Conservation (phyloP, 129 eudicot genomes). For the Gnaphalium uliginosum region DNA sequence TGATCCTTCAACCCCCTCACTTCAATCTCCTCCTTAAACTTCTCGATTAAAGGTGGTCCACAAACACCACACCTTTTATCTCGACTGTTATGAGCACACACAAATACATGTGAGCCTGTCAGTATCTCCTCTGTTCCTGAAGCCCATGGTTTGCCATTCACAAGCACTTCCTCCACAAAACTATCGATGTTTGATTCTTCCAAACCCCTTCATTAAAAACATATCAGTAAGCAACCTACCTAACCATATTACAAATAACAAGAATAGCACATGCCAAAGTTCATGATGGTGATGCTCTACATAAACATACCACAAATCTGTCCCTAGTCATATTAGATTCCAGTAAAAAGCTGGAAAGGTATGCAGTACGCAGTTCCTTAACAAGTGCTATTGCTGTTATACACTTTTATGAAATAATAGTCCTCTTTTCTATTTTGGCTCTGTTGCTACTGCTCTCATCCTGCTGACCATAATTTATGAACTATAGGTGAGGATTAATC, state of each 20-base stretch:
- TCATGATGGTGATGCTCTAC: constrained; percentile 15
- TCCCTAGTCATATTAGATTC: neutral
- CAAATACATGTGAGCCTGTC: constrained; percentile 72
- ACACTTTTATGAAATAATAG: neutral
- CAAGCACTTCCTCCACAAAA: constrained; percentile 94
- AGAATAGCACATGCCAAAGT: constrained; percentile 4
- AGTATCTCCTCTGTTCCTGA: constrained; percentile 61
- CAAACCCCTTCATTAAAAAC: constrained; percentile 57
- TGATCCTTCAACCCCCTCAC: constrained; percentile 56
- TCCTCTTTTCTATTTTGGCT: neutral
- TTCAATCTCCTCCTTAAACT: constrained; percentile 69
- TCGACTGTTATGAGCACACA: constrained; percentile 87
- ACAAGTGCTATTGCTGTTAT: neutral
- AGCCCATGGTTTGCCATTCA: constrained; percentile 71
- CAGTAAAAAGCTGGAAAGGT: neutral
- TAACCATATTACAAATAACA: neutral
- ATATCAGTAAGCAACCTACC: constrained; percentile 18
- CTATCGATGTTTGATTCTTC: constrained; percentile 71
- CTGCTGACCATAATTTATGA: neutral
- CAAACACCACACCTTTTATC: constrained; percentile 97
- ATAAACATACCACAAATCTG: neutral
- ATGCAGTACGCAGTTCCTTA: neutral
- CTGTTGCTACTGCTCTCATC: neutral
- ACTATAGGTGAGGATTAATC: neutral
- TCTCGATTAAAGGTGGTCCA: constrained; percentile 85